A percentile compares a stretch with the other conserved stretches of the same genome.
Conservation (phyloP, 805 yeast species). For the Jamesozyma spencerorum region DNA sequence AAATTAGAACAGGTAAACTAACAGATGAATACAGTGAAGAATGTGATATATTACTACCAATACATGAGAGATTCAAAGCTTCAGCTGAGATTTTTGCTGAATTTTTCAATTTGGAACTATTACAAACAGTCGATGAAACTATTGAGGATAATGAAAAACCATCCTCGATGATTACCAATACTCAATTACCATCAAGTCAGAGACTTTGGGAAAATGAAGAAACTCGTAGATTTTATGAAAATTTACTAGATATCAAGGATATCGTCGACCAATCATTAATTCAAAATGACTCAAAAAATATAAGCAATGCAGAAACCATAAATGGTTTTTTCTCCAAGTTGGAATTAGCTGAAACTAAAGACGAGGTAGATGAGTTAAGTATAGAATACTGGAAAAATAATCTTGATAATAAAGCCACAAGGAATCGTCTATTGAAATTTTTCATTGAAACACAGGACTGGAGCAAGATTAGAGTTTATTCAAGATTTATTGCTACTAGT, state of each 20-base stretch:
- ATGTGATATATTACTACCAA: conserved; percentile 26
- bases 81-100: conserved; percentile 39
- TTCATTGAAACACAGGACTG: conserved; percentile 42
- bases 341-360: conserved; percentile 36
- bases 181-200: conserved; percentile 14
- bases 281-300: conserved; percentile 9
- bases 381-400: conserved; percentile 39
- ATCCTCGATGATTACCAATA: conserved; percentile 21
- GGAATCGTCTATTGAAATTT: conserved; percentile 47
- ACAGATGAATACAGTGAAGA: conserved; percentile 33
- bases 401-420: conserved; percentile 66
- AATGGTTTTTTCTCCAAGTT: conserved; percentile 36
- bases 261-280: conserved; percentile 23
- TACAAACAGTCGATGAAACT: conserved; percentile 24
- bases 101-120: conserved; percentile 32
- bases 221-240: conserved; percentile 55
- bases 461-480: conserved; percentile 41
- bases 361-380: conserved; percentile 43
- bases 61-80: conserved; percentile 37
- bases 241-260: conserved; percentile 36
- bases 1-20: conserved; percentile 58
- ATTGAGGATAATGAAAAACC: conserved; percentile 17
- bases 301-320: conserved; percentile 33
- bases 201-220: conserved; percentile 58
- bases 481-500: conserved; percentile 62